Percentiles rank a stretch among this genome's conserved stretches.
phyloP scores from a whole-genome alignment of 257 asterid species.

The Misopates orontium region DNA sequence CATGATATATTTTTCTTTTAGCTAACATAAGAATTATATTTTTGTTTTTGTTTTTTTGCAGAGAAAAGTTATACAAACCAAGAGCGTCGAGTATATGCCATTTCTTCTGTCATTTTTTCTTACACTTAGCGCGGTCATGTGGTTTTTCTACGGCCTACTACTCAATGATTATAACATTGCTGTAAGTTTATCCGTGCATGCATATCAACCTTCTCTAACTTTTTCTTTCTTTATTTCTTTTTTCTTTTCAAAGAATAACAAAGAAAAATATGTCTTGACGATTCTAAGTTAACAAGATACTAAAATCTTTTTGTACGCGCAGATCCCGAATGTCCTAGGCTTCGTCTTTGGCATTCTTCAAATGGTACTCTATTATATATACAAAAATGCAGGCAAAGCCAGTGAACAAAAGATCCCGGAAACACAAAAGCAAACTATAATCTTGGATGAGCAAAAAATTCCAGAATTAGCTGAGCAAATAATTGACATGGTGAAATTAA shows the following conservation, averaged over 20 bases:
- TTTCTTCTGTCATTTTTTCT: conserved; percentile 58
- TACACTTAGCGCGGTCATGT: conserved; percentile 63
- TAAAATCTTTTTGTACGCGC: neutral
- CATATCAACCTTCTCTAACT: too few relatives aligned
- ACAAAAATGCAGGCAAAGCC: conserved; percentile 34
- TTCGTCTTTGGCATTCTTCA: conserved; percentile 63
- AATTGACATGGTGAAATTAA: conserved; percentile 46
- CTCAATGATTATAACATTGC: conserved; percentile 44
- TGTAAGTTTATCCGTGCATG: conserved; percentile 27
- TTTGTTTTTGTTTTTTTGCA: conserved; percentile 29
- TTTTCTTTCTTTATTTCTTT: neutral
- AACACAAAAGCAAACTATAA: conserved; percentile 29
- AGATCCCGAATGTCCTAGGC: conserved; percentile 70
- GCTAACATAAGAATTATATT: neutral
- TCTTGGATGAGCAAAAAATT: conserved; percentile 38
- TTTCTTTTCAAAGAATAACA: too few relatives aligned
- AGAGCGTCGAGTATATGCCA: conserved; percentile 73
- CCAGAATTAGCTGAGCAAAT: conserved; percentile 35
- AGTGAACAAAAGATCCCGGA: conserved; percentile 35
- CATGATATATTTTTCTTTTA: too few relatives aligned
- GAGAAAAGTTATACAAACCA: conserved; percentile 59
- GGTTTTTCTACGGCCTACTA: conserved; percentile 65
- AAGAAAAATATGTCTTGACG: neutral
- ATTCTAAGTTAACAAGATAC: neutral
- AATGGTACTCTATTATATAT: conserved; percentile 55